Evolutionary conservation across 2,329 filamentous ascomycete genomes (phyloP), one percentile per base, ranked within the genome.

Genomic region (Pseudogymnoascus sp.): DNA sequence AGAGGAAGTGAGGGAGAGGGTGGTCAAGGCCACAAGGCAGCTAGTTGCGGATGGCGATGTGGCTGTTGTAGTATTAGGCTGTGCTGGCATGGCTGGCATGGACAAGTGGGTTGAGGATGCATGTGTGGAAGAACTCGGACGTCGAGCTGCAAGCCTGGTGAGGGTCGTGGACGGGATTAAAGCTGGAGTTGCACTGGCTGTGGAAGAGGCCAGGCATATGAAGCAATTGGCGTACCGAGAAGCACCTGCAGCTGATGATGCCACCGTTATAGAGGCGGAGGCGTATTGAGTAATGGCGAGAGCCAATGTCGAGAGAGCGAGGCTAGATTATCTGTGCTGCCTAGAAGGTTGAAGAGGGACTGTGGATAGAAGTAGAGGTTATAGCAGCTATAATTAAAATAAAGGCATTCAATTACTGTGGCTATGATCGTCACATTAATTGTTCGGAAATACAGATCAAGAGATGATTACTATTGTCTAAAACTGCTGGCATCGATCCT

Each of bases 41-140:
- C 76, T 96, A 25, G 75, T 96, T 28, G 73, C 72, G 6, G 79
- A 78, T 11, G 78, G 81, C 0, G 77, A 79, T 3, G 83, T 93
- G 0, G 78, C 80, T 4, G 89, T 87, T 23, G 84, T 97, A 6
- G 89, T 91, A 70, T 82, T 97, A 78, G 93, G 93, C 0, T 97
- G 93, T 73, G 93, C 90, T 2, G 93, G 92, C 0, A 96, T 97
- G 93, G 87, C 88, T 0, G 93, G 92, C 0, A 82, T 97, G 76
- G 89, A 95, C 69, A 80, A 85, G 42, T 88, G 88, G 64, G 91
- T 97, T 40, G 82, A 88, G 36, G 81, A 83, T 46, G 88, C 88
- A 0, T 89, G 89, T 37, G 70, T 83, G 0, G 85, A 89, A 64
- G 79, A 84, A 60, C 80, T 88, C 63, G 89, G 89, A 1, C 74